phyloP scores from a whole-genome alignment of 306 rosid genomes.

The Medicago arabica region DNA sequence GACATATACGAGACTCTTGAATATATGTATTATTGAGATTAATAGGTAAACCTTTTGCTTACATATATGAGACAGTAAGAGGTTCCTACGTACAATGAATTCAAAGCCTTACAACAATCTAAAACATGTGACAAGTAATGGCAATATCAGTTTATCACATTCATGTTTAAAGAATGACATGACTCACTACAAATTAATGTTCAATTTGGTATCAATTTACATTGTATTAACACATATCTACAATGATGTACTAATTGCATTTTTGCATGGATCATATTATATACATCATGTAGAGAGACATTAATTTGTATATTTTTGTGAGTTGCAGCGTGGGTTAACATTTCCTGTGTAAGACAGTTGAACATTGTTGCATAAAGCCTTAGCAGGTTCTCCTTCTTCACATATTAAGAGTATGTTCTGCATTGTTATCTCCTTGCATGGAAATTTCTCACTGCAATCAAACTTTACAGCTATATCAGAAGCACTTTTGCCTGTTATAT shows the following conservation, averaged over 20 bases:
- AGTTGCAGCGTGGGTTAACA: conserved; percentile 62
- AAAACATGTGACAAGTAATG: neutral
- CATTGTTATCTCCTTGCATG: conserved; percentile 60
- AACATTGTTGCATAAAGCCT: conserved; percentile 61
- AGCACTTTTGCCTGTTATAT: conserved; percentile 77
- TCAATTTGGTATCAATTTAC: neutral
- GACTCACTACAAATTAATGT: neutral
- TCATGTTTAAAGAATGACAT: neutral
- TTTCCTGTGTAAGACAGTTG: conserved; percentile 39
- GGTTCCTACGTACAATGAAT: too few species aligned
- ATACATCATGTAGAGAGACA: neutral
- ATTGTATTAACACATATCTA: conserved; percentile 24
- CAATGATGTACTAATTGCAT: neutral
- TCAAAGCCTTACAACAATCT: too few species aligned
- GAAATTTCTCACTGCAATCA: conserved; percentile 69
- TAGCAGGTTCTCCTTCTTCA: conserved; percentile 30
- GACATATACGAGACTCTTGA: too few species aligned
- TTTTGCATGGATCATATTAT: neutral
- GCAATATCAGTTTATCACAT: neutral
- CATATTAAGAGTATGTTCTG: conserved; percentile 51
- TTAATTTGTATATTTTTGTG: neutral
- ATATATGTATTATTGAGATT: too few species aligned
- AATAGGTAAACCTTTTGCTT: too few species aligned
- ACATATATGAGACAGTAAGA: too few species aligned
- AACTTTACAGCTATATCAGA: conserved; percentile 63